Evolutionary conservation across 345 rosid genomes (phyloP), one percentile per base, ranked within the genome.

Genomic region (Arabis alpina): DNA sequence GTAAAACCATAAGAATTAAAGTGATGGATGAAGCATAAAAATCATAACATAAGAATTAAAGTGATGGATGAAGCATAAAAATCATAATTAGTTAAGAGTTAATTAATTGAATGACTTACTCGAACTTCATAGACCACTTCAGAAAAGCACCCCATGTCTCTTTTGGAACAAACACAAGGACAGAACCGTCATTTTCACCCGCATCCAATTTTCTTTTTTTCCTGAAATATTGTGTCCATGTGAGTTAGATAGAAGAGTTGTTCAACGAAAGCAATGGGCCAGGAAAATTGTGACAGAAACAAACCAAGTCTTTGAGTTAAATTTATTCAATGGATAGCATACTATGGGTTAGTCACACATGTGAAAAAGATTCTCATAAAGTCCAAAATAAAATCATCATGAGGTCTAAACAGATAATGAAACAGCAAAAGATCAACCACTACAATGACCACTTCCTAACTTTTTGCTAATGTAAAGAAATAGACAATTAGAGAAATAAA

Each of bases 381-480:
- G 53, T 25, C 68, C 54, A 75, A 34, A 59, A 66, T 15, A 10
- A 68, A 61, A 40, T 68, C 70, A 75, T 67, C 56, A 74, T 66
- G 58, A 75, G 56, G 25, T 53, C 56, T 61, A 75, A 61, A 39
- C 66, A 63, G 70, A 55, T 54, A 69, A 75, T 63, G 54, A 75
- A 61, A 61, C 74, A 62, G 63, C 40, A 51, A 79, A 67, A 66
- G 62, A 71, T 72, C 77, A 70, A 66, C 67, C 70, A 64, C 78
- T 59, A 63, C 66, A 41, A 53, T 57, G n/a, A 61, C 40, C 66
- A 62, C 79, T 64, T 76, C 69, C 28, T 66, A 34, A 54, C 59
- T 34, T 19, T 19, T 19, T 19, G 23, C 23, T 19, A 19, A 19
- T 19, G 23, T 19, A 55, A 43, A 69, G 65, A 68, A 68, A 75